Evolutionary conservation across 352 stramenopile species (phyloP), one percentile per base, ranked within the genome.

Genomic region (Pythium brachiatum): DNA sequence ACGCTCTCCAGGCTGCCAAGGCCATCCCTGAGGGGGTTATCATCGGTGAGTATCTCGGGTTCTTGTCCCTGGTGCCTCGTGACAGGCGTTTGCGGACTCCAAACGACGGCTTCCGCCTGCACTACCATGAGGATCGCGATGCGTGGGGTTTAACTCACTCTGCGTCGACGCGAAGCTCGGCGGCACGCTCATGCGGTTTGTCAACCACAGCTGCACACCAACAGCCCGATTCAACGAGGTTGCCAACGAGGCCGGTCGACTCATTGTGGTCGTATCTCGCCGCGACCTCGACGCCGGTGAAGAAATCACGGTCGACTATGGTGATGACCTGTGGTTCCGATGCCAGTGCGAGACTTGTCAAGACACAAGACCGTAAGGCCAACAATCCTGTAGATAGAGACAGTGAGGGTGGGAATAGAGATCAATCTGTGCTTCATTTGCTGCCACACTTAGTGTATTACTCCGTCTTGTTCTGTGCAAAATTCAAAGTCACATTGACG

Each of bases 81-180:
- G 53, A 25, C 3, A 59, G 23, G 36, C 47, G 16, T 7, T 16
- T 38, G 1, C 53, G 53, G 2, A 0, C 9, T 1, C 32, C 34
- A 3, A 59, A 59, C 53, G 21, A 51, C 3, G 53, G 53, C 7
- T 59, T 39, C 53, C 53, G 36, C 15, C 23, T 59, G 8, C 53
- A 59, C 36, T 59, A 48, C 18, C 34, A 59, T 9, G 53, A 48
- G 25, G 53, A 59, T 9, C 4, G 13, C 1, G 23, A 39, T 26
- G 12, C 12, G 16, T 59, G 53, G 53, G 36, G 36, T 3, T 20
- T n/a, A n/a, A n/a, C 11, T 4, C 12, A 44, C 18, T 44, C 12
- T 44, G 36, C 36, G 36, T 44, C 12, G 36, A 44, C 36, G 36
- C 36, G 15, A 44, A 20, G 7, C 18, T 44, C 4, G 36, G 36